phyloP scores from a whole-genome alignment of 768 basidiomycete genomes.

The Tylopilus sp. region DNA sequence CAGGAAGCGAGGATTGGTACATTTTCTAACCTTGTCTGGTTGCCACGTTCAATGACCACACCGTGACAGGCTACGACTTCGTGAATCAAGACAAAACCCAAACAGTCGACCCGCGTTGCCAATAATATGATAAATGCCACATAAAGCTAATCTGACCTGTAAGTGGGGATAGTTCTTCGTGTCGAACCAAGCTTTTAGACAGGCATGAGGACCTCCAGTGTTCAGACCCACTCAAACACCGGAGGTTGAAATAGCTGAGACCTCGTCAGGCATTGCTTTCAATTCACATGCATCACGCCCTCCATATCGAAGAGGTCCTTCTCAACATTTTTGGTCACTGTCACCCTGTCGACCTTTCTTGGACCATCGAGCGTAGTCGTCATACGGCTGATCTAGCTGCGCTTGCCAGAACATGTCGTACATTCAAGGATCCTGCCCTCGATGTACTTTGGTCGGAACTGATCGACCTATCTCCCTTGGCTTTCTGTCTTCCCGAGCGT shows the following conservation, averaged over 20 bases:
- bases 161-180: too few species aligned
- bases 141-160: too few species aligned
- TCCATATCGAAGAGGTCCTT: background rate
- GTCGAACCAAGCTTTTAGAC: too few species aligned
- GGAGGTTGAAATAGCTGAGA: background rate
- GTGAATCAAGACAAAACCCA: too few species aligned
- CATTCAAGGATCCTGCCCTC: background rate
- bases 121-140: too few species aligned
- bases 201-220: too few species aligned
- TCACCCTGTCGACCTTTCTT: background rate
- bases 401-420: background rate
- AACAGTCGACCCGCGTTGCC: too few species aligned
- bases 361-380: background rate
- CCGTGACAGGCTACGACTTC: too few species aligned
- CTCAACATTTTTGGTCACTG: background rate
- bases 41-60: too few species aligned
- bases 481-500: background rate
- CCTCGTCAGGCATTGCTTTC: background rate
- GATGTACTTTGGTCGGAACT: background rate
- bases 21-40: too few species aligned
- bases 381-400: background rate
- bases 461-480: background rate
- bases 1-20: too few species aligned
- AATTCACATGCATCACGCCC: background rate
- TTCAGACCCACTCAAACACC: background rate